Evolutionary conservation across 148 eudicot genomes (phyloP).

Genomic region (Camellia granthamiana): DNA sequence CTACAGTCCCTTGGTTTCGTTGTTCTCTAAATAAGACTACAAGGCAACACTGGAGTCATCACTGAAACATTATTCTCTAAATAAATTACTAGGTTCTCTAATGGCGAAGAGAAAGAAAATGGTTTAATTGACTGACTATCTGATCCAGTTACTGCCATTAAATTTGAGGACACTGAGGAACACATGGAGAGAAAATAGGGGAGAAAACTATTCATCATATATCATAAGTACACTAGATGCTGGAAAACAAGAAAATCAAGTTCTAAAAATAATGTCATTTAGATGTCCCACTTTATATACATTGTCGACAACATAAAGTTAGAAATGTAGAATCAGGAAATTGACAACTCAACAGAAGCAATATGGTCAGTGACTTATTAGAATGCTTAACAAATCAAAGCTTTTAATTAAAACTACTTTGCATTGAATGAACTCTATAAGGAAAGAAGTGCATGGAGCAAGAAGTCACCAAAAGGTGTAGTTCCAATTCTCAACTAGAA

Average conservation of each 20-base stretch:
- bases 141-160: neutral
- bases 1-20: too few species aligned
- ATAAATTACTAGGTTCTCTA: too few species aligned
- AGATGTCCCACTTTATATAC: neutral
- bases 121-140: neutral
- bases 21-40: too few species aligned
- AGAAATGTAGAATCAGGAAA: neutral
- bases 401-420: neutral
- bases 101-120: too few species aligned
- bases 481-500: constrained; percentile 1
- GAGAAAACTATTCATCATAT: neutral
- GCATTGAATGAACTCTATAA: neutral
- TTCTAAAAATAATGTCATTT: neutral
- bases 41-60: too few species aligned
- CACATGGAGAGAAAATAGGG: neutral
- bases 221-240: neutral
- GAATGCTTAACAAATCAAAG: neutral
- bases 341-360: neutral
- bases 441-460: neutral
- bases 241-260: neutral
- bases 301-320: neutral
- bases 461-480: neutral
- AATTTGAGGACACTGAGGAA: neutral
- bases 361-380: neutral
- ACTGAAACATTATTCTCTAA: too few species aligned